Conservation (phyloP, 202 grass and related monocot genomes). For the Setaria viridis region DNA sequence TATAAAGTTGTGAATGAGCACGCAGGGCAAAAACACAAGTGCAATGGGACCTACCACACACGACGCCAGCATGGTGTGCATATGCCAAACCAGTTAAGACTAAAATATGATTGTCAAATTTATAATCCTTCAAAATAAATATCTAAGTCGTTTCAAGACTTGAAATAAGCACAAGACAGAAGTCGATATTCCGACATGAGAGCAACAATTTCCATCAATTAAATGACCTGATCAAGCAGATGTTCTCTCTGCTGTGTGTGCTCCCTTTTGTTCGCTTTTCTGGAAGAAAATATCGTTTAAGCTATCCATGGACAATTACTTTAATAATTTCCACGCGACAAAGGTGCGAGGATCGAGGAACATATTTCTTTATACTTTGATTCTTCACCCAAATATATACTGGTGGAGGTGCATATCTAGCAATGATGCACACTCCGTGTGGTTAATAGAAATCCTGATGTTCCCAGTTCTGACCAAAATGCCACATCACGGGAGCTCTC, state of each 20-base stretch:
- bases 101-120: not conserved
- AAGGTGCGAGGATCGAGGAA: conserved; percentile 37
- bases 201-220: not conserved
- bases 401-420: conserved; percentile 57
- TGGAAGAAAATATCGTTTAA: conserved; percentile 24
- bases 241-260: not conserved
- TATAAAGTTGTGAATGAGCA: conserved; percentile 30
- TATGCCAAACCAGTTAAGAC: conserved; percentile 26
- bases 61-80: not conserved
- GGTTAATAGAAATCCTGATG: conserved; percentile 57
- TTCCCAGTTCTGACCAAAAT: conserved; percentile 37
- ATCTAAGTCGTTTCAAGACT: conserved; percentile 1
- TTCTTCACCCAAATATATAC: conserved; percentile 56
- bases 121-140: conserved; percentile 33
- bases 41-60: conserved; percentile 16
- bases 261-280: not conserved
- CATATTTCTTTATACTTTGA: conserved; percentile 61
- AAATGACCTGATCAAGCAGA: conserved; percentile 21
- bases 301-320: conserved; percentile 32
- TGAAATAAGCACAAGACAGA: conserved; percentile 22
- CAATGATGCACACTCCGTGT: conserved; percentile 59
- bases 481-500: not conserved
- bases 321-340: conserved; percentile 50
- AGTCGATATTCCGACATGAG: conserved; percentile 22
- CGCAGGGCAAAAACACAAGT: conserved; percentile 5